These are phyloP conservation scores for Fusarium irregulare DNA, from an alignment of 2,329 filamentous ascomycete species.

Conservation along the genomic window DNA sequence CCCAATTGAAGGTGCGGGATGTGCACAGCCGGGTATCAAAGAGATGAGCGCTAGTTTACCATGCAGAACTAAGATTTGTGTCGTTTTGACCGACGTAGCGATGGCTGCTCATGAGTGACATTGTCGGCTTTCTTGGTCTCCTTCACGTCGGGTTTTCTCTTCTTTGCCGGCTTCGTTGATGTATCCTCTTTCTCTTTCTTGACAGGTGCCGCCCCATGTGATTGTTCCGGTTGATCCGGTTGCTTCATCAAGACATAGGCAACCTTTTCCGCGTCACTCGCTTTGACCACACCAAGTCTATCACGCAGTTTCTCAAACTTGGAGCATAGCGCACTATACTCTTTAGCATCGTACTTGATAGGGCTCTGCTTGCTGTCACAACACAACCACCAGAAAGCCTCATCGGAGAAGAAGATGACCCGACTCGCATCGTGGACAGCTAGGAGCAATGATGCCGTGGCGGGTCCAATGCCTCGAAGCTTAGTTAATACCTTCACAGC, in stretches of 20 bases:
- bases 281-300: constrained; percentile 66
- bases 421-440: constrained; percentile 69
- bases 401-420: constrained; percentile 83
- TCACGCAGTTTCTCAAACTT: constrained; percentile 56
- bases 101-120: constrained; percentile 22
- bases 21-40: background rate
- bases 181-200: constrained; percentile 19
- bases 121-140: constrained; percentile 19
- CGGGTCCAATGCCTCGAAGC: constrained; percentile 81
- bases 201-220: constrained; percentile 3
- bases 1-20: background rate
- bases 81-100: constrained; percentile 44
- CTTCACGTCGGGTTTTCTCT: constrained; percentile 37
- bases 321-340: constrained; percentile 70
- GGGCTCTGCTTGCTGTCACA: constrained; percentile 60
- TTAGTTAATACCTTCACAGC: constrained; percentile 66
- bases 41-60: background rate
- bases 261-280: constrained; percentile 75
- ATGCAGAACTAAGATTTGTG: constrained; percentile 26
- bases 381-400: constrained; percentile 79
- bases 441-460: constrained; percentile 80
- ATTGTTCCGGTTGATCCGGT: constrained; percentile 20
- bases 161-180: constrained; percentile 22
- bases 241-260: constrained; percentile 74
- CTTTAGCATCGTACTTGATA: constrained; percentile 77